phyloP scores from a whole-genome alignment of 768 basidiomycete genomes.

The Kwoniella botswanensis region DNA sequence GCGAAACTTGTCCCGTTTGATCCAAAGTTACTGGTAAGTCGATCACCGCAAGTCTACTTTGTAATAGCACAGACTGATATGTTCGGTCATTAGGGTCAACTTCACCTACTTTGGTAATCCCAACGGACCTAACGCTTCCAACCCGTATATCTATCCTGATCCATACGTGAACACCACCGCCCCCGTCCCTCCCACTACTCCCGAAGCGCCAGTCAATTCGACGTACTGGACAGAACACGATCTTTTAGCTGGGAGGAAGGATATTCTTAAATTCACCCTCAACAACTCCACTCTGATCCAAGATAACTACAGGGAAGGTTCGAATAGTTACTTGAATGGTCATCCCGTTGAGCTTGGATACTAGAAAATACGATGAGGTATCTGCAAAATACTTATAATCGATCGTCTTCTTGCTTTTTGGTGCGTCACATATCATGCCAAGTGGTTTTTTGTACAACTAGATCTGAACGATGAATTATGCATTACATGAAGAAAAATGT shows the following conservation, averaged over 20 bases:
- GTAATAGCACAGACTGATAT: not conserved
- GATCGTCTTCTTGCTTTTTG: slow-evolving; percentile 1
- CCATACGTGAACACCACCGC: slow-evolving; percentile 14
- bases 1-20: slow-evolving; percentile 30
- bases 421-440: not conserved
- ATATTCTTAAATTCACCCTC: slow-evolving; percentile 15
- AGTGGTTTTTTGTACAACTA: not conserved
- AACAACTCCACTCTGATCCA: slow-evolving; percentile 33
- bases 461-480: not conserved
- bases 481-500: not conserved
- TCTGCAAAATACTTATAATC: not conserved
- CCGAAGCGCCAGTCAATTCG: slow-evolving; percentile 12
- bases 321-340: slow-evolving; percentile 43
- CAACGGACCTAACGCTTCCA: slow-evolving; percentile 24
- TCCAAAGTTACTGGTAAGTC: slow-evolving; percentile 53
- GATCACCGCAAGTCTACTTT: not conserved
- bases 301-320: slow-evolving; percentile 43
- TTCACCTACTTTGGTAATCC: slow-evolving; percentile 51
- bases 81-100: slow-evolving; percentile 44
- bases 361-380: not conserved
- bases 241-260: slow-evolving; percentile 14
- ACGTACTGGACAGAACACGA: slow-evolving; percentile 26
- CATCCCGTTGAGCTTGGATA: slow-evolving; percentile 42
- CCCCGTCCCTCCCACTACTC: slow-evolving; percentile 1
- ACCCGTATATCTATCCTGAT: slow-evolving; percentile 21